These are phyloP conservation scores for Xylaria sp. DNA, from an alignment of 2,329 filamentous ascomycete species.

Conservation along the genomic window DNA sequence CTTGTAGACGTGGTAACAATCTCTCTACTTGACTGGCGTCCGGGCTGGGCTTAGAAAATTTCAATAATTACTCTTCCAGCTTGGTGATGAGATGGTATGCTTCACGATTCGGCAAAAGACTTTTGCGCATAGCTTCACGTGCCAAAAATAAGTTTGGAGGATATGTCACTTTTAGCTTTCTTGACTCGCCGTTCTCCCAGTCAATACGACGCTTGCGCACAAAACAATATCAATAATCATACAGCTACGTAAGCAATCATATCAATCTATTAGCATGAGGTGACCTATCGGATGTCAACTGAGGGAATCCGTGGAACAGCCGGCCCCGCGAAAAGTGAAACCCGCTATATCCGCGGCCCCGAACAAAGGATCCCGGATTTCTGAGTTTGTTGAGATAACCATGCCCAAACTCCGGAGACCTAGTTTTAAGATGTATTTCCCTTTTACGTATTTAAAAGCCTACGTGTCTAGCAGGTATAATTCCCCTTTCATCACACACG, in stretches of 20 bases:
- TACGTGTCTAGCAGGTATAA: neutral
- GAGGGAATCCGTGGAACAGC: neutral
- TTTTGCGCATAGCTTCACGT: neutral
- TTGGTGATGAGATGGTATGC: neutral
- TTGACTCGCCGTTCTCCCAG: neutral
- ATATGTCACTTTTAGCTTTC: no score
- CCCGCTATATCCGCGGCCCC: conserved; percentile 23
- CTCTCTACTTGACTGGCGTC: neutral
- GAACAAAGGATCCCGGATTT: neutral
- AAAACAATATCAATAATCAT: neutral
- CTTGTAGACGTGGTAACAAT: neutral
- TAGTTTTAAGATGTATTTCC: neutral
- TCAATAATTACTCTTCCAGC: neutral
- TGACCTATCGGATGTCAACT: neutral
- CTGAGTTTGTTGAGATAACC: neutral
- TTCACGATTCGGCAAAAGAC: neutral
- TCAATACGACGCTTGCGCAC: neutral
- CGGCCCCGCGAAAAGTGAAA: neutral
- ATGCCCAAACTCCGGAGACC: neutral
- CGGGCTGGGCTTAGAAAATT: no score
- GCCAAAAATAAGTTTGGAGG: neutral
- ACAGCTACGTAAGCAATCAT: neutral
- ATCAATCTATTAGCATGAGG: neutral
- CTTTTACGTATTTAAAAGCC: neutral
- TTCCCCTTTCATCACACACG: neutral